Conservation (phyloP, 805 yeast genomes). For the Saturnispora gosingensis region DNA sequence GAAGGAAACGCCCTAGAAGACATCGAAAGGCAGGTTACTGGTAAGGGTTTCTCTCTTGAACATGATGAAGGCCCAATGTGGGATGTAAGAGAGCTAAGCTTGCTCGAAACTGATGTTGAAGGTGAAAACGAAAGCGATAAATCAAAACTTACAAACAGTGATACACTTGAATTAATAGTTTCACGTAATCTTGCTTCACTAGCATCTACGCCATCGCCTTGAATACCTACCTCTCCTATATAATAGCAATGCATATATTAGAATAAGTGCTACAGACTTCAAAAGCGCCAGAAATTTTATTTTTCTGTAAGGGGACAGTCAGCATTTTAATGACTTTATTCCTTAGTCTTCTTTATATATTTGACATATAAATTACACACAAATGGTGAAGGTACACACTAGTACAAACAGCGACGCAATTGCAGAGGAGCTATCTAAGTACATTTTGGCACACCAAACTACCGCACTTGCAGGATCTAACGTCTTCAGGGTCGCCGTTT, state of each 20-base stretch:
- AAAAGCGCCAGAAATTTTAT: neutral
- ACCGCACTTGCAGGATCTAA: constrained; percentile 37
- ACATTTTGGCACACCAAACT: constrained; percentile 54
- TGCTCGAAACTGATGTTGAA: constrained; percentile 10
- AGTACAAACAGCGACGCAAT: constrained; percentile 44
- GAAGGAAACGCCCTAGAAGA: constrained; percentile 6
- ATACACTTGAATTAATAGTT: neutral
- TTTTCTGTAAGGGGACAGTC: neutral
- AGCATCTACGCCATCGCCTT: neutral
- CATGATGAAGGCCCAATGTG: constrained; percentile 18
- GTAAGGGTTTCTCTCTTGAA: constrained; percentile 7
- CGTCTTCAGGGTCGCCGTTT: constrained; percentile 66
- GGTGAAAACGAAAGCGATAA: neutral
- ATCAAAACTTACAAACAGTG: neutral
- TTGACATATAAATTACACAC: neutral
- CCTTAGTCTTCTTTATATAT: neutral
- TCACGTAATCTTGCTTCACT: neutral
- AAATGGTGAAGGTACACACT: constrained; percentile 33
- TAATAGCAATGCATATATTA: neutral
- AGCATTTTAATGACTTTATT: neutral
- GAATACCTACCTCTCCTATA: neutral
- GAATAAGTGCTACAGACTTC: neutral
- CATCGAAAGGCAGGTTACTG: constrained; percentile 15
- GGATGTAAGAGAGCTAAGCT: constrained; percentile 21
- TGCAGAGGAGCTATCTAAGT: constrained; percentile 51